Percentiles rank a stretch among this genome's conserved stretches.
These are phyloP conservation scores for Aspergillus sp. DNA, from an alignment of 2,329 filamentous ascomycete species.

Conservation along the genomic window DNA sequence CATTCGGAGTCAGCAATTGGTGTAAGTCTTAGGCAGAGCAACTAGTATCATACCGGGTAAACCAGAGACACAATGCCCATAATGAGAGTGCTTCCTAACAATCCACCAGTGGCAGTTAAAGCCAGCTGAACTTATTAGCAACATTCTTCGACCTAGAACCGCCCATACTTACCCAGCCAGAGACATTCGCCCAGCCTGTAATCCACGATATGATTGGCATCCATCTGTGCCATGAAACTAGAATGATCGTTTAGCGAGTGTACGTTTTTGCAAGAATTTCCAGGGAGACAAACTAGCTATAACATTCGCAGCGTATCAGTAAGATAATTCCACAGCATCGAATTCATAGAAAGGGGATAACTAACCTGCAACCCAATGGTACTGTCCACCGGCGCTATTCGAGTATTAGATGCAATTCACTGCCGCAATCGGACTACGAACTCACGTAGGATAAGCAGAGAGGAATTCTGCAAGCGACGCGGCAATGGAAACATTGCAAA, in stretches of 20 bases:
- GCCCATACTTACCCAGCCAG: constrained; percentile 61
- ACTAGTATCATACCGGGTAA: constrained; percentile 43
- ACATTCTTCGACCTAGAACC: background rate
- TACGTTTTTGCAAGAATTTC: background rate
- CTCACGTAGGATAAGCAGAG: constrained; percentile 59
- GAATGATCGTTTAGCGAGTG: background rate
- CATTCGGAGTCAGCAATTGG: background rate
- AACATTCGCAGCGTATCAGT: background rate
- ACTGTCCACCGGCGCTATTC: constrained; percentile 58
- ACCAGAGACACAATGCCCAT: constrained; percentile 64
- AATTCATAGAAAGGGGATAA: background rate
- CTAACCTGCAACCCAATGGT: constrained; percentile 67
- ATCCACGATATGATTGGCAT: constrained; percentile 66
- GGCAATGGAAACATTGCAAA: constrained; percentile 70
- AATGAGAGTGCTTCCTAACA: constrained; percentile 67
- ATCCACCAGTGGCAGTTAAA: constrained; percentile 65
- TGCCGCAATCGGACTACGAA: background rate
- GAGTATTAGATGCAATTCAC: constrained; percentile 12
- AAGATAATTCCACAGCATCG: background rate
- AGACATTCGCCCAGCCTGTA: constrained; percentile 68
- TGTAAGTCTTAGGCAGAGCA: background rate
- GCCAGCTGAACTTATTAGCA: constrained; percentile 42
- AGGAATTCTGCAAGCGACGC: constrained; percentile 70
- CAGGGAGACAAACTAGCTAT: constrained; percentile 39
- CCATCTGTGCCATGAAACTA: constrained; percentile 59